Evolutionary conservation across 2,329 filamentous ascomycete genomes (phyloP).

Genomic region (Venturia effusa): DNA sequence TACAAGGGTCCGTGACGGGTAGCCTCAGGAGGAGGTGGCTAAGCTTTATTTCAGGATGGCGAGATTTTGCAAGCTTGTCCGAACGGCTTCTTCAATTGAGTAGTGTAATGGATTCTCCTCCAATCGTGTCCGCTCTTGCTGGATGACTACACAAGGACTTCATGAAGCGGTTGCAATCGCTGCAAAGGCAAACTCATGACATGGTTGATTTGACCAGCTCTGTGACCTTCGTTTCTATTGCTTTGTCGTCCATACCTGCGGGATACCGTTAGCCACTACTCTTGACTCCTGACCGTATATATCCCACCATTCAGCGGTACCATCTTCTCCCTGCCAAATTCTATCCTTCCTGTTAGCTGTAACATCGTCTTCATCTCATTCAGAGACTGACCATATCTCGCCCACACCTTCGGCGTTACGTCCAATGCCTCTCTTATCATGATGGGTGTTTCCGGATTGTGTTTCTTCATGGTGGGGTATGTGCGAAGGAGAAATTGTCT

Average conservation of each 20-base stretch:
- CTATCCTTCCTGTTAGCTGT: constrained; percentile 27
- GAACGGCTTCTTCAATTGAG: background rate
- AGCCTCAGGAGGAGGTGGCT: background rate
- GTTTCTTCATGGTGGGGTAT: constrained; percentile 99
- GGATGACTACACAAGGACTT: background rate
- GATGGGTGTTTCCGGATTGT: constrained; percentile 90
- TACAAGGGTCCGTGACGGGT: background rate
- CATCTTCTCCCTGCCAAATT: constrained; percentile 58
- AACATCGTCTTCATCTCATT: background rate
- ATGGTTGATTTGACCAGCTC: constrained; percentile 42
- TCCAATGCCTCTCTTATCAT: constrained; percentile 85
- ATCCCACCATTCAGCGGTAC: constrained; percentile 47
- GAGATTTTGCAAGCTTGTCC: background rate
- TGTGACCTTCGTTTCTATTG: constrained; percentile 59
- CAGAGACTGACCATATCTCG: constrained; percentile 67
- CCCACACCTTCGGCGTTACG: constrained; percentile 76
- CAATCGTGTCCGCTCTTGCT: background rate
- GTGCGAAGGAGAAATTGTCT: constrained; percentile 84
- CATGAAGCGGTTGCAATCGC: background rate
- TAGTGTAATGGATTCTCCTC: background rate
- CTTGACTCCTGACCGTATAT: background rate
- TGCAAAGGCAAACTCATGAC: background rate
- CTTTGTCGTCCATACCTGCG: constrained; percentile 55
- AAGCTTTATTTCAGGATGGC: background rate
- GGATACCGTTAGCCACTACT: constrained; percentile 8